A percentile compares a stretch with the other conserved stretches of the same genome.
These are phyloP conservation scores for Mediolabrus comicus DNA, from an alignment of 108 stramenopile species.

Conservation along the genomic window DNA sequence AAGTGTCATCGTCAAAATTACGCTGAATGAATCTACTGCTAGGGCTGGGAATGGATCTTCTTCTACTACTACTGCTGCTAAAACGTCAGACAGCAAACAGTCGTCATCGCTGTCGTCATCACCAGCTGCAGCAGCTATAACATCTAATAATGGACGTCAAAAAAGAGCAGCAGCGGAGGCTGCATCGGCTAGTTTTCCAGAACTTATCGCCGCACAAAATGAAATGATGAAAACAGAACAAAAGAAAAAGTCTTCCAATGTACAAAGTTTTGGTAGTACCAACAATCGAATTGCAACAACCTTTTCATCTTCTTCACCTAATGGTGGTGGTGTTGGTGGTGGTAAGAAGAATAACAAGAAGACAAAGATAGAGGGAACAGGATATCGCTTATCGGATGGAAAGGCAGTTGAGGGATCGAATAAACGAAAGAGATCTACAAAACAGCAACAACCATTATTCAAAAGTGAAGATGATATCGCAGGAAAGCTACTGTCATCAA, in stretches of 20 bases:
- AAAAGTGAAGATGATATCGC: conserved; percentile 67
- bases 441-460: conserved; percentile 6
- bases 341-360: conserved; percentile 7
- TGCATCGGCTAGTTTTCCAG: conserved; percentile 55
- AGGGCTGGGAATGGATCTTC: not conserved
- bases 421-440: not conserved
- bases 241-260: conserved; percentile 1
- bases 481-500: conserved; percentile 54
- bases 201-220: conserved; percentile 69
- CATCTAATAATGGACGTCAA: conserved; percentile 12
- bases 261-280: not conserved
- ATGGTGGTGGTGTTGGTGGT: conserved; percentile 6
- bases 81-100: not conserved
- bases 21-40: not conserved
- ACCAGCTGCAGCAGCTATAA: not conserved
- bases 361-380: conserved; percentile 34
- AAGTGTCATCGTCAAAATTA: conserved; percentile 45
- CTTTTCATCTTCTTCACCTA: not conserved
- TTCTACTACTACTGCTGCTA: not conserved
- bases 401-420: conserved; percentile 18
- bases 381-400: conserved; percentile 43
- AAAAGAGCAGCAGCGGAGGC: conserved; percentile 61
- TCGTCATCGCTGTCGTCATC: not conserved
- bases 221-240: conserved; percentile 39
- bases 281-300: conserved; percentile 23